Evolutionary conservation across 192 early-diverging fungal species (phyloP).

Genomic region (Linderina pennispora): DNA sequence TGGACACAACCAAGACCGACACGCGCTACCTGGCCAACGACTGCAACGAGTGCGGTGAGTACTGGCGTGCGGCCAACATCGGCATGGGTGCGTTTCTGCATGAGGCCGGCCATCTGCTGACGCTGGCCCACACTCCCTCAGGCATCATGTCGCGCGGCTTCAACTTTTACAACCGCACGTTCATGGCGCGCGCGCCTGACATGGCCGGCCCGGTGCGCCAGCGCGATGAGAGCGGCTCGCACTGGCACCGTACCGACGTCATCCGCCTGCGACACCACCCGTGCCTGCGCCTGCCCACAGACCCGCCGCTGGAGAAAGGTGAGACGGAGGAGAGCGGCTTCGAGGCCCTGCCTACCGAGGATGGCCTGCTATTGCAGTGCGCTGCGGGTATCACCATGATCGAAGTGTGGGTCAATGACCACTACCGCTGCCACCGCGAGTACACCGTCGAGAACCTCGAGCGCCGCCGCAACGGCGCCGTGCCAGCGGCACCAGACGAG

Average conservation of each 20-base stretch:
- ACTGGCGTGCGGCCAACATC: conserved; percentile 59
- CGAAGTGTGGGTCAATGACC: conserved; percentile 49
- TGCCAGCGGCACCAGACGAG: conserved; percentile 20
- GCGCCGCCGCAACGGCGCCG: conserved; percentile 11
- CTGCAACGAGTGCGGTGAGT: conserved; percentile 50
- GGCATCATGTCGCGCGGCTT: conserved; percentile 62
- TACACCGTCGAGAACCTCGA: conserved; percentile 41
- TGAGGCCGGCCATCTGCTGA: conserved; percentile 62
- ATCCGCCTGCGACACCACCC: conserved; percentile 55
- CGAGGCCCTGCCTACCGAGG: conserved; percentile 21
- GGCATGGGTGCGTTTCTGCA: conserved; percentile 71
- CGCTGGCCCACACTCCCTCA: conserved; percentile 51
- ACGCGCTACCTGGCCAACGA: conserved; percentile 56
- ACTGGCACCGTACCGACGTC: conserved; percentile 60
- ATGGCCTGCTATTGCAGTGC: conserved; percentile 28
- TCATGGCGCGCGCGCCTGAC: conserved; percentile 54
- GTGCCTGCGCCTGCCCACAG: conserved; percentile 51
- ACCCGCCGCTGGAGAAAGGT: conserved; percentile 25
- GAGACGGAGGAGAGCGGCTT: conserved; percentile 15
- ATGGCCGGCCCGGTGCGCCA: conserved; percentile 44
- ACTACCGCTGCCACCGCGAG: conserved; percentile 49
- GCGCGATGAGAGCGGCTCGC: conserved; percentile 52
- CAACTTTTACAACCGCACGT: conserved; percentile 61
- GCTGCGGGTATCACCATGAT: conserved; percentile 53
- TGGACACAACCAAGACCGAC: conserved; percentile 53